Percentiles rank a stretch among this genome's conserved stretches.
These are phyloP conservation scores for Dillenia turbinata DNA, from an alignment of 164 flowering plant genomes.

Conservation along the genomic window DNA sequence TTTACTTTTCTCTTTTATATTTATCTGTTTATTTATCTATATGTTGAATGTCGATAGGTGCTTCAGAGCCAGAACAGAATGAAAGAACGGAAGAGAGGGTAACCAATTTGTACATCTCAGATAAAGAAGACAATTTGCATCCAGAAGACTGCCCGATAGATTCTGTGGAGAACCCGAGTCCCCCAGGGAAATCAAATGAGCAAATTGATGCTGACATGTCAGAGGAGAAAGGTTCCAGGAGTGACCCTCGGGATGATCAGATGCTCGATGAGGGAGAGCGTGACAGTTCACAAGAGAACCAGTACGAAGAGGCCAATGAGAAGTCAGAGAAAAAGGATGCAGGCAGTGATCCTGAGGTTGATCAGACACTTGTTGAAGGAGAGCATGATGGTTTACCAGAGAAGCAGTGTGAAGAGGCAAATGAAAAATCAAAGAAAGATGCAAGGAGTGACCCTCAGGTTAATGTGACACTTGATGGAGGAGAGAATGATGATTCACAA, in stretches of 20 bases:
- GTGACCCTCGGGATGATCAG: conserved; percentile 13
- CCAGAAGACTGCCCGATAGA: conserved; percentile 9
- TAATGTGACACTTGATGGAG: conserved; percentile 15
- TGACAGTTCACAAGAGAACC: not conserved
- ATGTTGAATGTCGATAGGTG: conserved; percentile 18
- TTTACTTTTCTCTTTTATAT: not conserved
- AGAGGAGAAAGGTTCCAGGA: conserved; percentile 15
- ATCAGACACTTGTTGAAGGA: conserved; percentile 6
- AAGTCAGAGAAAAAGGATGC: conserved; percentile 10
- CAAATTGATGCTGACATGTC: conserved; percentile 17
- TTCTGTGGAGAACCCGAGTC: conserved; percentile 14
- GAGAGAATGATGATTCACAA: conserved; percentile 17
- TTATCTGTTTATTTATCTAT: not conserved
- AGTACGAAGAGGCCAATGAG: conserved; percentile 8
- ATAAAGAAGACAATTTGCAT: conserved; percentile 17
- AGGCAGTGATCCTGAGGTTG: conserved; percentile 16
- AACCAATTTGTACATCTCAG: conserved; percentile 21
- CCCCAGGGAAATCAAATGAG: conserved; percentile 10
- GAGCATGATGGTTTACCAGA: not conserved
- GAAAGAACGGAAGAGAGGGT: conserved; percentile 18
- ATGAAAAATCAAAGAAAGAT: conserved; percentile 7
- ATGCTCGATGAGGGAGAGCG: conserved; percentile 6
- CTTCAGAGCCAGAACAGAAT: conserved; percentile 23
- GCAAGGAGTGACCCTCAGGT: conserved; percentile 15
- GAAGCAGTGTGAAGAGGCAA: conserved; percentile 1